A percentile compares a stretch with the other conserved stretches of the same genome.
Conservation (phyloP, 345 rosid genomes). For the sweet orange (Citrus sinensis) region DNA sequence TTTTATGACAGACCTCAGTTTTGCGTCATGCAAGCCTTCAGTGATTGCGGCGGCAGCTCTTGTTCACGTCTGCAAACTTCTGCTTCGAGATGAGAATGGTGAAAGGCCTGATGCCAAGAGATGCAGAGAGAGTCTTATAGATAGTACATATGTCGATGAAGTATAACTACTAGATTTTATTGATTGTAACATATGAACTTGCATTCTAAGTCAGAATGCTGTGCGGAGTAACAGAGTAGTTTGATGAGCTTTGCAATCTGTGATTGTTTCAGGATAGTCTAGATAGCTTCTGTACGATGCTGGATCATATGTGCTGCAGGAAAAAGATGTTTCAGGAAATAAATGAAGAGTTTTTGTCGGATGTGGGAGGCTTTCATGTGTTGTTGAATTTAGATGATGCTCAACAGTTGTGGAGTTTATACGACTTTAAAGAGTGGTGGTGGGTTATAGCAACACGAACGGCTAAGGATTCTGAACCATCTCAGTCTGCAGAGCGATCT, state of each 20-base stretch:
- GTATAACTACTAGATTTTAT: neutral
- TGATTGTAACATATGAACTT: neutral
- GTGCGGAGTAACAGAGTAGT: neutral
- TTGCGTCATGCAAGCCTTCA: neutral
- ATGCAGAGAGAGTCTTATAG: neutral
- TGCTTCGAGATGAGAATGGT: neutral
- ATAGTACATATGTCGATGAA: neutral
- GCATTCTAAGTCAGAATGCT: too few relatives aligned
- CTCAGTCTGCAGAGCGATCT: neutral
- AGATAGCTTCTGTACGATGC: neutral
- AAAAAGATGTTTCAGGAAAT: too few relatives aligned
- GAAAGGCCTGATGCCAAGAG: neutral
- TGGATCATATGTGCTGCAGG: neutral
- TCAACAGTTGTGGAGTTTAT: too few relatives aligned
- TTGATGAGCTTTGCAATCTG: neutral
- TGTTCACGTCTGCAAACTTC: neutral
- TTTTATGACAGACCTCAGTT: neutral
- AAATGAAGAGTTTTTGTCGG: too few relatives aligned
- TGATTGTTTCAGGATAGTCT: neutral
- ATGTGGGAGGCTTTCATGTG: too few relatives aligned
- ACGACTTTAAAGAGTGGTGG: neutral
- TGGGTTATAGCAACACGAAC: too few relatives aligned
- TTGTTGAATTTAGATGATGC: too few relatives aligned
- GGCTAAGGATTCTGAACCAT: neutral
- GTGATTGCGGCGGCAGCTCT: constrained; percentile 8